A percentile compares a stretch with the other conserved stretches of the same genome.
These are phyloP conservation scores for Tolypocladium ovalisporum DNA, from an alignment of 2,329 filamentous ascomycete species.

Conservation along the genomic window DNA sequence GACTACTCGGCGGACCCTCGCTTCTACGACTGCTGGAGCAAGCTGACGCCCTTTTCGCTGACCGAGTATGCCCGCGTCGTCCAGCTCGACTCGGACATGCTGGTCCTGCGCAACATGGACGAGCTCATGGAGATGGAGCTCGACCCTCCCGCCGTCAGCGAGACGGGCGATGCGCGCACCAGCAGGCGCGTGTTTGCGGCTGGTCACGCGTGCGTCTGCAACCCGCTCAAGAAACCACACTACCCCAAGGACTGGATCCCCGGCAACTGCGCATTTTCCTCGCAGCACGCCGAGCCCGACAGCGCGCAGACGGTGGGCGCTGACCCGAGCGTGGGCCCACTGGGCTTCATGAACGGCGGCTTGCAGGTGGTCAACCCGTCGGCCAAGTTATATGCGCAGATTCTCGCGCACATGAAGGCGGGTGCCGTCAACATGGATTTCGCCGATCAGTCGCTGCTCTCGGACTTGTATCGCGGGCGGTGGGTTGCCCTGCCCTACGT, in stretches of 20 bases:
- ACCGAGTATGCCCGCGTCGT: slow-evolving; percentile 69
- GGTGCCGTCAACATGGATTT: slow-evolving; percentile 40
- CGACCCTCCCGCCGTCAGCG: slow-evolving; percentile 32
- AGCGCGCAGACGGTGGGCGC: slow-evolving; percentile 33
- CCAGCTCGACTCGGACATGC: slow-evolving; percentile 82
- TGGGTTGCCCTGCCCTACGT: slow-evolving; percentile 50
- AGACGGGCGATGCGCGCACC: slow-evolving; percentile 5
- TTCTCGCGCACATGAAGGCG: slow-evolving; percentile 37
- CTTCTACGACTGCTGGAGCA: slow-evolving; percentile 87
- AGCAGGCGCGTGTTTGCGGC: slow-evolving; percentile 65
- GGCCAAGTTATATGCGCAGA: slow-evolving; percentile 33
- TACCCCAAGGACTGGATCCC: slow-evolving; percentile 63
- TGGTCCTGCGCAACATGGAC: slow-evolving; percentile 77
- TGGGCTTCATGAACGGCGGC: slow-evolving; percentile 38
- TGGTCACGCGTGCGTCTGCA: slow-evolving; percentile 77
- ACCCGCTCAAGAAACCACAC: slow-evolving; percentile 66
- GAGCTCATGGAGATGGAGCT: slow-evolving; percentile 78
- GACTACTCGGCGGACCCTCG: slow-evolving; percentile 69
- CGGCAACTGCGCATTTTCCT: slow-evolving; percentile 47
- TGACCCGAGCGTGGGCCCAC: slow-evolving; percentile 31
- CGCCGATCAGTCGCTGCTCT: slow-evolving; percentile 48
- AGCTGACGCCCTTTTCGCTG: slow-evolving; percentile 69
- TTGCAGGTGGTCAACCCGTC: slow-evolving; percentile 47
- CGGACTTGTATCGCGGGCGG: slow-evolving; percentile 40
- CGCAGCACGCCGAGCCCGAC: slow-evolving; percentile 36